Evolutionary conservation across 2,329 filamentous ascomycete species (phyloP), one percentile per base, ranked within the genome.

Genomic region (Aspergillus jensenii): DNA sequence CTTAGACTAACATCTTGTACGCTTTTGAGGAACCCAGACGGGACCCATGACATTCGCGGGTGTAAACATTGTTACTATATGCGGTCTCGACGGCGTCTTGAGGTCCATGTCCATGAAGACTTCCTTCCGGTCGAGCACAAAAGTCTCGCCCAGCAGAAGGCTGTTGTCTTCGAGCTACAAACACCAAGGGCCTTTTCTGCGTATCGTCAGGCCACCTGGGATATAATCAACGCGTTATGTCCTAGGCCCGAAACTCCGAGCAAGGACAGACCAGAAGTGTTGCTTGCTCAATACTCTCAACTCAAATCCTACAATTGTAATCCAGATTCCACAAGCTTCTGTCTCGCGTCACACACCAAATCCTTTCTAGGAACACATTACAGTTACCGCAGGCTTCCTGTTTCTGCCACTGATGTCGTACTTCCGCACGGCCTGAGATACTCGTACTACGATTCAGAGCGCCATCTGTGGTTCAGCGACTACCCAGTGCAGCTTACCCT

Each of bases 151-250:
- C 63, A 74, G 9, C 72, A 71, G n/a, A 78, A 79, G 33, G 74
- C 73, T 0, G 69, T 82, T 0, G 60, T 86, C 0, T 84, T 87
- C 51, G 84, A 87, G 59, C 68, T 87, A 1, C 59, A 53, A 0
- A 72, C 75, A 21, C 84, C 84, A 0, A 33, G 62, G 3, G 70
- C 71, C 4, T 78, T 85, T 21, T 70, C 71, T 2, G 67, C 70
- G 0, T 88, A 86, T 66, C 76, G 85, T 12, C 77, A 84, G 55
- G 71, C 75, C 4, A 84, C 81, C 0, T 86, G 81, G 81, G 65
- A 62, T 3, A 75, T 86, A 3, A 21, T 83, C 0, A 66, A 68
- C 3, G 62, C 54, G 3, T 61, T 83, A 11, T 77, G 66, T 2
- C 61, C 70, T 33, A 71, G 68, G 40, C 62, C 37, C 58, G 55